These are phyloP conservation scores for Phragmites australis DNA, from an alignment of 176 grass and related monocot species.

Conservation along the genomic window DNA sequence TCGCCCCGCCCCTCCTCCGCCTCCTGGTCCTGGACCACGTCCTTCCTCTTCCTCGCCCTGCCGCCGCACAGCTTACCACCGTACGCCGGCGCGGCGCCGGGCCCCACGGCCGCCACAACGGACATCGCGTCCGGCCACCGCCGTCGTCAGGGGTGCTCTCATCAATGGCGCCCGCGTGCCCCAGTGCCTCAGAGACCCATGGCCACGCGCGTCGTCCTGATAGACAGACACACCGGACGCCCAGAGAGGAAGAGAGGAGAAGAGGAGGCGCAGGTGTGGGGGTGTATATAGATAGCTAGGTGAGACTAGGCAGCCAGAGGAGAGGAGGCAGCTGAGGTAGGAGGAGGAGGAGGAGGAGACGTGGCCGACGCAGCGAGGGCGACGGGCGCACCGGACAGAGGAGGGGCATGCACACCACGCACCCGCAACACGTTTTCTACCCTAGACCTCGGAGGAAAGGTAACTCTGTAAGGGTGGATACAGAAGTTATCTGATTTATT, in stretches of 20 bases:
- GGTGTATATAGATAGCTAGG: slow-evolving; percentile 34
- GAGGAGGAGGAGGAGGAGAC: slow-evolving; percentile 28
- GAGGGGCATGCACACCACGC: slow-evolving; percentile 27
- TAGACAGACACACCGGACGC: background rate
- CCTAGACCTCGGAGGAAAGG: no score
- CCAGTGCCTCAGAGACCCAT: slow-evolving; percentile 24
- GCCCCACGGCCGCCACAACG: slow-evolving; percentile 38
- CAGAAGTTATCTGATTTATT: no score
- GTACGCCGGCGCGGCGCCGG: background rate
- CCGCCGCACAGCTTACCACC: slow-evolving; percentile 14
- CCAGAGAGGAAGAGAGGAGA: background rate
- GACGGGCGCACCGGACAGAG: slow-evolving; percentile 45
- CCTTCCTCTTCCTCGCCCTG: slow-evolving; percentile 60
- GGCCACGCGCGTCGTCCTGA: background rate
- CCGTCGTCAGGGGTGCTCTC: background rate
- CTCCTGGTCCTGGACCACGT: slow-evolving; percentile 43
- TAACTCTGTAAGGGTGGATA: no score
- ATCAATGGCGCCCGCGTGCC: slow-evolving; percentile 42
- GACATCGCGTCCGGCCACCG: slow-evolving; percentile 38
- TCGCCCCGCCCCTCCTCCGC: background rate
- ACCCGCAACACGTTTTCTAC: slow-evolving; percentile 16
- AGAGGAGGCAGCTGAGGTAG: background rate
- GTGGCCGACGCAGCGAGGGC: slow-evolving; percentile 40
- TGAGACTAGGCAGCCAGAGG: background rate
- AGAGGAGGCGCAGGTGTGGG: slow-evolving; percentile 1